Evolutionary conservation across 2,329 filamentous ascomycete genomes (phyloP), one percentile per base, ranked within the genome.

Genomic region (Zalaria obscura): DNA sequence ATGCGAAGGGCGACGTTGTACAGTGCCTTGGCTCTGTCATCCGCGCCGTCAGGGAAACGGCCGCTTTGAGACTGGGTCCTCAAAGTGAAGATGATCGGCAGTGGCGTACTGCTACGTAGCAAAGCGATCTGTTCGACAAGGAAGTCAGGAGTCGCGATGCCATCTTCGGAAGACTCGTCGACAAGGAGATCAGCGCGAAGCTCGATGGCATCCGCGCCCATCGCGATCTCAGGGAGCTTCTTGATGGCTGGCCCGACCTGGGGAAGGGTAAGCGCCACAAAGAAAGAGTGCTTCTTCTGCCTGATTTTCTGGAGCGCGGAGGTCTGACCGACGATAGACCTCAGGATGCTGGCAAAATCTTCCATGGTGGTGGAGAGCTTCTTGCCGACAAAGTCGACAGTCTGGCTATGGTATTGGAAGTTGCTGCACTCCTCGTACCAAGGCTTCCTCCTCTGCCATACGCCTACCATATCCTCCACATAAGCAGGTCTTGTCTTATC

Each of bases 391-490:
- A 61, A 45, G 33, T 68, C 69, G 3, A 73, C 66, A 36, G 67
- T 77, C 39, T 86, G 85, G 59, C 84, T 93, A 65, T 89, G 83
- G 65, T 94, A 96, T 52, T 93, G 78, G 52, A 86, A 81, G 57
- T 93, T 98, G 67, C 88, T 95, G 69, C 91, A 96, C 58, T 89
- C 77, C 43, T 84, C 73, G 61, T 86, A 96, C 78, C 85, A 94
- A 3, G 80, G 82, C 59, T 87, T 91, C 32, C 91, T 79, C 40
- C 89, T 80, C 43, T 85, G 67, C 70, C 93, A 98, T 2, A 98
- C 89, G 6, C 78, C 78, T 65, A 86, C 81, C 67, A 95, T 93
- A 54, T 96, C 82, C 51, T 91, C 87, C 4, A 87, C 80, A 56
- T 94, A 96, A 5, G 89, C 89, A 26, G 91, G 91, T 5, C 91